Conservation (phyloP, 208 protist genomes). For the Trypanosoma lewisi region DNA sequence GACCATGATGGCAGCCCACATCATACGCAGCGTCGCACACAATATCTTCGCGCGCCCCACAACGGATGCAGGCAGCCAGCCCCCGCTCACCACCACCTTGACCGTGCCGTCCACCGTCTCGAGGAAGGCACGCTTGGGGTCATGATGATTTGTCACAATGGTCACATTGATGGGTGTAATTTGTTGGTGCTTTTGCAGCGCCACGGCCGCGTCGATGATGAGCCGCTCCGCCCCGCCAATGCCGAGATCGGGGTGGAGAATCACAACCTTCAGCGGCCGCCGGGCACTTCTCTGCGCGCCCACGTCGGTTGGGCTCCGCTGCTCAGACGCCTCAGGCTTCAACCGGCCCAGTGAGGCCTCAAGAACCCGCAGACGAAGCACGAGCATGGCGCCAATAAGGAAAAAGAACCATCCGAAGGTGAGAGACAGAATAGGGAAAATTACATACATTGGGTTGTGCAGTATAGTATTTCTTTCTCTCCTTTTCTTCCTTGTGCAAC, state of each 20-base stretch:
- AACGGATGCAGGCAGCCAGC: constrained; percentile 84
- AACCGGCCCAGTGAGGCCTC: not conserved
- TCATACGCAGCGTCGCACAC: constrained; percentile 87
- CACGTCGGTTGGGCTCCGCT: constrained; percentile 6
- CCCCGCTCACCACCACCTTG: constrained; percentile 78
- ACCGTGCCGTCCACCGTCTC: constrained; percentile 94
- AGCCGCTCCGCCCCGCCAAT: constrained; percentile 98
- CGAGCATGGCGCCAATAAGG: not conserved
- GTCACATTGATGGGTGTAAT: constrained; percentile 45
- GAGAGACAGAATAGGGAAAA: not conserved
- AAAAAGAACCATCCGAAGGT: not conserved
- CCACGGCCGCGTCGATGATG: constrained; percentile 95
- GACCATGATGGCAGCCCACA: constrained; percentile 54
- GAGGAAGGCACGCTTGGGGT: constrained; percentile 87
- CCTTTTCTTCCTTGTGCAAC: not conserved
- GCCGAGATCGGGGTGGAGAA: constrained; percentile 96
- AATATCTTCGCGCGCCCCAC: constrained; percentile 82
- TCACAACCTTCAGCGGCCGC: constrained; percentile 66
- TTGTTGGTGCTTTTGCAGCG: constrained; percentile 68
- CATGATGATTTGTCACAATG: constrained; percentile 95
- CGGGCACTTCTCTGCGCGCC: not conserved
- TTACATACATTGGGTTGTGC: not conserved
- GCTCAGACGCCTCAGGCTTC: not conserved
- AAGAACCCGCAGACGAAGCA: not conserved
- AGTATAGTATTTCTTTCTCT: not conserved